phyloP scores from a whole-genome alignment of 2,329 filamentous ascomycete species.

The Venturia aucupariae region DNA sequence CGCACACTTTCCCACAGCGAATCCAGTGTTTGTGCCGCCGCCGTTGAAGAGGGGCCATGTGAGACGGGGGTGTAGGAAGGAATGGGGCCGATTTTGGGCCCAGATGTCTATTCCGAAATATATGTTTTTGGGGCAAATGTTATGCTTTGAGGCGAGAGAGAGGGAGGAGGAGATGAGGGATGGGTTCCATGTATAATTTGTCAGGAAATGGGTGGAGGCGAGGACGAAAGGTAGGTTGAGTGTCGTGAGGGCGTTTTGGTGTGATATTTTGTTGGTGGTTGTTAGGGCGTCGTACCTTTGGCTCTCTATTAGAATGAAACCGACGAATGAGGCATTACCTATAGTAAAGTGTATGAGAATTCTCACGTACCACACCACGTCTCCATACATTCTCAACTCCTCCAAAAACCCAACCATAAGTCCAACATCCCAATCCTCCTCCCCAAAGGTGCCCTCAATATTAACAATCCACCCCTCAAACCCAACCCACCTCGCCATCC shows the following conservation, averaged over 20 bases:
- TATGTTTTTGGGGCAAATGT: constrained; percentile 23
- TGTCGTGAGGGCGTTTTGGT: constrained; percentile 35
- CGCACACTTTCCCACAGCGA: constrained; percentile 31
- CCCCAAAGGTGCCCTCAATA: constrained; percentile 35
- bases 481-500: constrained; percentile 32
- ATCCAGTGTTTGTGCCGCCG: constrained; percentile 34
- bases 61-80: constrained; percentile 22
- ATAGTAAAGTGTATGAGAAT: constrained; percentile 17
- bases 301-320: neutral
- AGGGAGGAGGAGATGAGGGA: constrained; percentile 21
- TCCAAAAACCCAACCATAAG: constrained; percentile 29
- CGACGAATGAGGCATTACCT: neutral
- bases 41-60: constrained; percentile 31
- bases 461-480: constrained; percentile 42
- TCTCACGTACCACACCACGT: constrained; percentile 18
- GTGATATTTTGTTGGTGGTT: constrained; percentile 31
- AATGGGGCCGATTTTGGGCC: constrained; percentile 30
- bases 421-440: constrained; percentile 23
- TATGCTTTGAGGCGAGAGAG: constrained; percentile 20
- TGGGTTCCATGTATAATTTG: constrained; percentile 38
- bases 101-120: constrained; percentile 39
- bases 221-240: constrained; percentile 31
- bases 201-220: constrained; percentile 32
- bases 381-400: constrained; percentile 27
- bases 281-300: constrained; percentile 38